These are phyloP conservation scores for Coemansia sp. DNA, from an alignment of 371 early-diverging fungal genomes.

Conservation along the genomic window DNA sequence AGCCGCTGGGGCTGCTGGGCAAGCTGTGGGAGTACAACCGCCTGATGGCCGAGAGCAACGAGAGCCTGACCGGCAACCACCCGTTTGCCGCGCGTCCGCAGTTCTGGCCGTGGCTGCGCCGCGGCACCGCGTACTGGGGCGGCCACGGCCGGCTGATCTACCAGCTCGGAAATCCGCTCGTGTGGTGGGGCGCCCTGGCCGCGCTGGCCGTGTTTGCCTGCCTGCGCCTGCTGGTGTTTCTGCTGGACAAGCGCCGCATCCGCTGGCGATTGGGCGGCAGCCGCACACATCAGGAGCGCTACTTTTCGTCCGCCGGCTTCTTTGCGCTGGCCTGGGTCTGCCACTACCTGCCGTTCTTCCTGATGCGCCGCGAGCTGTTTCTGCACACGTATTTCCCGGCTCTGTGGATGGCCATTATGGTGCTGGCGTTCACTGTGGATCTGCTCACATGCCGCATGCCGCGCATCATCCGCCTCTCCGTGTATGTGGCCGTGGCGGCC, in stretches of 20 bases:
- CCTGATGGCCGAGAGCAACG: conserved; percentile 78
- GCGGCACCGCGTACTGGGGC: conserved; percentile 91
- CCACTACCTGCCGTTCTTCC: conserved; percentile 93
- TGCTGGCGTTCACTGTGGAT: conserved; percentile 71
- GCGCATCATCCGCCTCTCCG: conserved; percentile 42
- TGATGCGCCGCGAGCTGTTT: conserved; percentile 92
- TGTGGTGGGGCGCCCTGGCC: conserved; percentile 81
- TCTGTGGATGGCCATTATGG: conserved; percentile 79
- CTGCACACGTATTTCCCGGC: conserved; percentile 97
- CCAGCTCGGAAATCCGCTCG: conserved; percentile 96
- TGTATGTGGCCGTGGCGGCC: conserved; percentile 56
- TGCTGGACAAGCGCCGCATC: conserved; percentile 70
- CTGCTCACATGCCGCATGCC: conserved; percentile 62
- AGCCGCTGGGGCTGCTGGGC: conserved; percentile 56
- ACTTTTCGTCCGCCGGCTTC: conserved; percentile 70
- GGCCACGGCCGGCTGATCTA: conserved; percentile 72
- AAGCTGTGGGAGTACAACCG: conserved; percentile 80
- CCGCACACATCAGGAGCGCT: conserved; percentile 26
- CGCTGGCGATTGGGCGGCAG: conserved; percentile 57
- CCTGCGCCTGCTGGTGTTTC: conserved; percentile 58
- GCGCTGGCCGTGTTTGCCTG: conserved; percentile 61
- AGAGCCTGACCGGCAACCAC: conserved; percentile 75
- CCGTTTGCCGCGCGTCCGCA: conserved; percentile 82
- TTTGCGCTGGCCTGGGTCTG: conserved; percentile 78
- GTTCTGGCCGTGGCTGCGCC: conserved; percentile 79